Percentiles rank a stretch among this genome's conserved stretches.
Evolutionary conservation across 1,139 yeast genomes (phyloP).

Genomic region (Taphrina pruni): DNA sequence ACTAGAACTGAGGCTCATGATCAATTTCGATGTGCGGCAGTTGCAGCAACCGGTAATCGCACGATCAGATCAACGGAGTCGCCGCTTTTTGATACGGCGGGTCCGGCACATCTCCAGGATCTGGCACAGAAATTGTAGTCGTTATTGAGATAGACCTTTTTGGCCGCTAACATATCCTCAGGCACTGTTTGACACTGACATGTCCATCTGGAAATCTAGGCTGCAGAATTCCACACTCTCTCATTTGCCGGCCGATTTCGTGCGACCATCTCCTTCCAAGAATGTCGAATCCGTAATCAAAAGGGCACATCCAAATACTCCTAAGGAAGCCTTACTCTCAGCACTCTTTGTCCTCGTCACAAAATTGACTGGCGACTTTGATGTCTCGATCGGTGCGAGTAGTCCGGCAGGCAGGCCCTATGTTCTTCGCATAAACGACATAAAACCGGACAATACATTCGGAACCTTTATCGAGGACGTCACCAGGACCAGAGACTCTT

Average conservation of each 20-base stretch:
- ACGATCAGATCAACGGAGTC: conserved; percentile 2
- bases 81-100: neutral
- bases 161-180: no score
- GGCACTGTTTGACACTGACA: neutral
- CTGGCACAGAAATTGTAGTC: neutral
- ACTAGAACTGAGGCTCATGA: no score
- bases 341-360: conserved; percentile 72
- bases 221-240: conserved; percentile 84
- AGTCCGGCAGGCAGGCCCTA: conserved; percentile 53
- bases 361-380: conserved; percentile 92
- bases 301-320: conserved; percentile 17
- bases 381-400: conserved; percentile 80
- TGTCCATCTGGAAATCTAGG: conserved; percentile 47
- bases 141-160: no score
- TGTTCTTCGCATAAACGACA: conserved; percentile 44
- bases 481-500: neutral
- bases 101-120: conserved; percentile 6
- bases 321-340: conserved; percentile 55
- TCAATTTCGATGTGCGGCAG: neutral
- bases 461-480: neutral
- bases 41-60: neutral
- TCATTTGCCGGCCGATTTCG: conserved; percentile 83
- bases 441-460: conserved; percentile 57
- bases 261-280: conserved; percentile 72
- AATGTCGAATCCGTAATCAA: conserved; percentile 62